phyloP scores from a whole-genome alignment of 768 basidiomycete genomes.

The Scleroderma citrinum region DNA sequence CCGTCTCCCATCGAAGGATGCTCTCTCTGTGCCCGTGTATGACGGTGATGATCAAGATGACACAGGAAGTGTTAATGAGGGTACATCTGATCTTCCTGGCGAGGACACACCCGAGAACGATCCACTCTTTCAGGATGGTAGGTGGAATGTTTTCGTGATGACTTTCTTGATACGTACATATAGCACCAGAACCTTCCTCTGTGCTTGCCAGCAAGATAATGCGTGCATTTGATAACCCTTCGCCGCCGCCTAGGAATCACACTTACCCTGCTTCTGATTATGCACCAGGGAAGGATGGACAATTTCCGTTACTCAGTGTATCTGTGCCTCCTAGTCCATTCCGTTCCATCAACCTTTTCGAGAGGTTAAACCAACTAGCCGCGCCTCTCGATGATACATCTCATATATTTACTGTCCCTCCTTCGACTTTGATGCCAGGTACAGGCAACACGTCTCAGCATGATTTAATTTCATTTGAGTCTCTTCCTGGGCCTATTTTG shows the following conservation, averaged over 20 bases:
- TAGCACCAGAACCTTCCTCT: constrained; percentile 56
- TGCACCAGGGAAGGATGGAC: constrained; percentile 12
- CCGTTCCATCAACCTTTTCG: constrained; percentile 26
- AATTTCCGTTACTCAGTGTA: constrained; percentile 9
- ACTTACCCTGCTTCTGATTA: constrained; percentile 13
- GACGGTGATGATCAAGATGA: constrained; percentile 27
- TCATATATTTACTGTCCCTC: neutral
- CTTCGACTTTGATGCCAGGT: neutral
- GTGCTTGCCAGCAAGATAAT: constrained; percentile 60
- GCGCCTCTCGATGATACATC: constrained; percentile 3
- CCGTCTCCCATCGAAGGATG: constrained; percentile 12
- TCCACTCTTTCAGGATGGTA: constrained; percentile 41
- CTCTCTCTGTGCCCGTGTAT: constrained; percentile 10
- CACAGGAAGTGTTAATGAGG: constrained; percentile 22
- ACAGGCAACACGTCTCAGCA: constrained; percentile 13
- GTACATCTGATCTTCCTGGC: constrained; percentile 26
- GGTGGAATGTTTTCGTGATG: constrained; percentile 7
- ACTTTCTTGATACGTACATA: neutral
- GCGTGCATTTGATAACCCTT: constrained; percentile 70
- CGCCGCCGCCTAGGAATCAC: constrained; percentile 46
- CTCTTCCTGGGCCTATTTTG: constrained; percentile 28
- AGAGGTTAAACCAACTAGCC: constrained; percentile 18
- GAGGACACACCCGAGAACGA: constrained; percentile 48
- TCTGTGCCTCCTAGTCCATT: constrained; percentile 27
- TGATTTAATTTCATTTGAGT: constrained; percentile 40